These are phyloP conservation scores for Rhodocollybia butyracea DNA, from an alignment of 768 basidiomycete genomes.

Conservation along the genomic window DNA sequence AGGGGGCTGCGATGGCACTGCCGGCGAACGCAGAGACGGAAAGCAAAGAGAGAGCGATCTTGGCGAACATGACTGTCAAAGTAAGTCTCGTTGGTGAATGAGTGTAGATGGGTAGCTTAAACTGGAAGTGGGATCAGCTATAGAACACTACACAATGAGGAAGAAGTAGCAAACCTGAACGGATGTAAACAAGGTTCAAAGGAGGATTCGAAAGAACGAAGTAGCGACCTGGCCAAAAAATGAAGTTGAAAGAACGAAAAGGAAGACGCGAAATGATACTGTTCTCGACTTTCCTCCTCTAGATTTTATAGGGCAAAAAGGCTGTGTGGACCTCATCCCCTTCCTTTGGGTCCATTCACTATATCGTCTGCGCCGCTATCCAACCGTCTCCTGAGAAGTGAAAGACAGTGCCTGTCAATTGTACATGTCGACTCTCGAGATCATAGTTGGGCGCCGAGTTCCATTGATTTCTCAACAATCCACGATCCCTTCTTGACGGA, in stretches of 20 bases:
- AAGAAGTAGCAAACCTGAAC: not conserved
- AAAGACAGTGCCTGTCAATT: no score
- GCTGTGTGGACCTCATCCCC: not conserved
- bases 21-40: constrained; percentile 28
- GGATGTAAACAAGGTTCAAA: not conserved
- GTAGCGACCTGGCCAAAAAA: constrained; percentile 38
- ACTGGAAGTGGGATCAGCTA: not conserved
- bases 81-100: not conserved
- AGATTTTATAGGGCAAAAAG: not conserved
- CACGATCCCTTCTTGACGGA: no score
- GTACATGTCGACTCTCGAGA: no score
- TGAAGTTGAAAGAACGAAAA: constrained; percentile 19
- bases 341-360: not conserved
- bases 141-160: not conserved
- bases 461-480: no score
- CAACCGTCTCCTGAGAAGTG: no score
- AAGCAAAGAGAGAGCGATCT: constrained; percentile 29
- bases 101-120: not conserved
- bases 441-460: no score
- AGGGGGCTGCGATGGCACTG: constrained; percentile 26
- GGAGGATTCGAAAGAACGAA: constrained; percentile 21
- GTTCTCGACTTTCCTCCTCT: not conserved
- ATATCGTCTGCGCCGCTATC: no score
- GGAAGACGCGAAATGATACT: constrained; percentile 10
- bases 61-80: constrained; percentile 33